Percentiles rank a stretch among this genome's conserved stretches.
phyloP scores from a whole-genome alignment of 441 rosid genomes.

The Aquilaria agallochum region DNA sequence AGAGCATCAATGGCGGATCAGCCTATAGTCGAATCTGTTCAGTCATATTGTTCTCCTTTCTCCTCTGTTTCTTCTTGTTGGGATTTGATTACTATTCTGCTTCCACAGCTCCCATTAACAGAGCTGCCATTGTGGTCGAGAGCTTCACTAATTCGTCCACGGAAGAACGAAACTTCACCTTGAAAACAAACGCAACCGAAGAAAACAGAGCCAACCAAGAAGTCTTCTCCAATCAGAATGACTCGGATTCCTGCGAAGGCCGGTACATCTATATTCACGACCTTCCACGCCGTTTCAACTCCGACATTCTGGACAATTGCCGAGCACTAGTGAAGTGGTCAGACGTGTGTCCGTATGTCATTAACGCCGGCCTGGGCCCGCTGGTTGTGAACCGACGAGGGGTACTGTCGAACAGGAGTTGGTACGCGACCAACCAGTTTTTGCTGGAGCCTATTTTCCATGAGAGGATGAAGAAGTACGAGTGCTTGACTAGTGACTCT shows the following conservation, averaged over 20 bases:
- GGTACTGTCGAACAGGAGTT: conserved; percentile 22
- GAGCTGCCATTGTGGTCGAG: background rate
- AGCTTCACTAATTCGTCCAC: background rate
- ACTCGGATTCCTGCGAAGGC: conserved; percentile 22
- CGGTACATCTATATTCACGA: conserved; percentile 33
- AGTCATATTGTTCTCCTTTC: conserved; percentile 3
- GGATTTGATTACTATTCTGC: conserved; percentile 6
- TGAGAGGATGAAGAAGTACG: conserved; percentile 47
- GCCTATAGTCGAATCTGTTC: conserved; percentile 8
- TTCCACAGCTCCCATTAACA: background rate
- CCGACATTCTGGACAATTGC: conserved; percentile 19
- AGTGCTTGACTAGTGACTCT: conserved; percentile 48
- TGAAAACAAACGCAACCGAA: background rate
- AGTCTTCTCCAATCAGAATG: background rate
- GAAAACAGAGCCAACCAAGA: background rate
- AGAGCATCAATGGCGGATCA: background rate
- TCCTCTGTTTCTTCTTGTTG: conserved; percentile 7
- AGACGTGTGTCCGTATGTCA: conserved; percentile 28
- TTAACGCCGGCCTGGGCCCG: conserved; percentile 37
- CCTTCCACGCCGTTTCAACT: conserved; percentile 28
- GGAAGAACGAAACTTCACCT: background rate
- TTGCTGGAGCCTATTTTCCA: conserved; percentile 35
- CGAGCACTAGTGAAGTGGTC: conserved; percentile 1
- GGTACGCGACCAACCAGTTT: conserved; percentile 49
- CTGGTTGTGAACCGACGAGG: conserved; percentile 14